phyloP scores from a whole-genome alignment of 2,329 filamentous ascomycete genomes.

The Aspergillus amoenus region DNA sequence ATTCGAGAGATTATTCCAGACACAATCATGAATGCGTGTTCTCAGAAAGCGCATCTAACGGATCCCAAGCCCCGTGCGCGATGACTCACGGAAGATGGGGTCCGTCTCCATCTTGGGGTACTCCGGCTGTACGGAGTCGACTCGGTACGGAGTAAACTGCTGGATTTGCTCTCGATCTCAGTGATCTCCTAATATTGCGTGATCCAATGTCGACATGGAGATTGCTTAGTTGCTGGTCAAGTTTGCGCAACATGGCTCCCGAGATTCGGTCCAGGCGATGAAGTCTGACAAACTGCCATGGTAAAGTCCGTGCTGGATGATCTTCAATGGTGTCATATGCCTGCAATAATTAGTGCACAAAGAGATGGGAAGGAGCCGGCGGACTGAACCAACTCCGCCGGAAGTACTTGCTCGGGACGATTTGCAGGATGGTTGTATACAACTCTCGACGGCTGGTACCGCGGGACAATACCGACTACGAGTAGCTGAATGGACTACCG shows the following conservation, averaged over 20 bases:
- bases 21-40: neutral
- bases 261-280: neutral
- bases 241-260: neutral
- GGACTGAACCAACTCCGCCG: neutral
- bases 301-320: constrained; percentile 1
- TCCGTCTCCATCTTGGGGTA: neutral
- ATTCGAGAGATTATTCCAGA: too few species aligned
- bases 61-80: constrained; percentile 4
- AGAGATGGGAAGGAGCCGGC: neutral
- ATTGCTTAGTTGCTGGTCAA: neutral
- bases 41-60: constrained; percentile 1
- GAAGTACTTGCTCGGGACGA: neutral
- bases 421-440: constrained; percentile 1
- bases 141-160: neutral
- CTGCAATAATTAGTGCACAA: neutral
- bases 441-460: neutral
- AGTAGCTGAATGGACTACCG: neutral
- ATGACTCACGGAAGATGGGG: neutral
- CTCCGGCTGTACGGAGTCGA: neutral
- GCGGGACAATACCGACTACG: too few species aligned
- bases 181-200: constrained; percentile 1
- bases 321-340: constrained; percentile 10
- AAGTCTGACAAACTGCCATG: neutral
- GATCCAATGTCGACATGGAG: neutral
- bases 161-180: neutral